Evolutionary conservation across 208 protist species (phyloP).

Genomic region (Tetramitus jugosus): DNA sequence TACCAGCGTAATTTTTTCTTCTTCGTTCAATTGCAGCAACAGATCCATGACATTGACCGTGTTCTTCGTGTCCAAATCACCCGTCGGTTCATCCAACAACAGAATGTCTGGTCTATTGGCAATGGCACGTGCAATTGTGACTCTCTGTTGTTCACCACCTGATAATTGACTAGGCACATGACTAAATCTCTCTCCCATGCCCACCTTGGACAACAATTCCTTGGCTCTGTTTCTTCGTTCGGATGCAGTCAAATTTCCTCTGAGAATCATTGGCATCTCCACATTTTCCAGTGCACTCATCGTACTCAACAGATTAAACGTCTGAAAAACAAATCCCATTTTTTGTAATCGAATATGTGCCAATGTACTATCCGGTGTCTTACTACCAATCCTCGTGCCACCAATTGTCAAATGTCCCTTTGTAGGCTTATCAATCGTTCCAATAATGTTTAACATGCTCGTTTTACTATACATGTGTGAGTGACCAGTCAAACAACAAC

Average conservation of each 20-base stretch:
- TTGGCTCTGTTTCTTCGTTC: slow-evolving; percentile 60
- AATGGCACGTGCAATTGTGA: slow-evolving; percentile 85
- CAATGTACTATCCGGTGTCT: slow-evolving; percentile 60
- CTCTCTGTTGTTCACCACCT: slow-evolving; percentile 89
- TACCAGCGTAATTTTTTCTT: slow-evolving; percentile 79
- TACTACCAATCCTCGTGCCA: slow-evolving; percentile 58
- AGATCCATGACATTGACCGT: slow-evolving; percentile 84
- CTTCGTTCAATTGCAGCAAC: slow-evolving; percentile 71
- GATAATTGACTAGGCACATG: slow-evolving; percentile 84
- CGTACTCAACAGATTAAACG: slow-evolving; percentile 87
- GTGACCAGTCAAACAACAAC: too few relatives aligned
- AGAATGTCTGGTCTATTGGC: slow-evolving; percentile 83
- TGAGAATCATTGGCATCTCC: slow-evolving; percentile 85
- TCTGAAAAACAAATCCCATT: slow-evolving; percentile 89
- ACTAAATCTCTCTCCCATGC: slow-evolving; percentile 66
- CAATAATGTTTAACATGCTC: slow-evolving; percentile 89
- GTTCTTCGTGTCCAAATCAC: slow-evolving; percentile 89
- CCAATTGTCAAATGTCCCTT: slow-evolving; percentile 84
- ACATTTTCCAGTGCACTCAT: slow-evolving; percentile 87
- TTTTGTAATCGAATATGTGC: slow-evolving; percentile 50
- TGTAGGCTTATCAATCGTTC: slow-evolving; percentile 89
- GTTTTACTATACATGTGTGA: too few relatives aligned
- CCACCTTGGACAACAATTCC: slow-evolving; percentile 64
- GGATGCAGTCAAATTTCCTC: slow-evolving; percentile 48
- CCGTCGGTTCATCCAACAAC: slow-evolving; percentile 88